Percentiles rank a stretch among this genome's conserved stretches.
These are phyloP conservation scores for Triticum urartu DNA, from an alignment of 176 grass and related monocot genomes.

Conservation along the genomic window DNA sequence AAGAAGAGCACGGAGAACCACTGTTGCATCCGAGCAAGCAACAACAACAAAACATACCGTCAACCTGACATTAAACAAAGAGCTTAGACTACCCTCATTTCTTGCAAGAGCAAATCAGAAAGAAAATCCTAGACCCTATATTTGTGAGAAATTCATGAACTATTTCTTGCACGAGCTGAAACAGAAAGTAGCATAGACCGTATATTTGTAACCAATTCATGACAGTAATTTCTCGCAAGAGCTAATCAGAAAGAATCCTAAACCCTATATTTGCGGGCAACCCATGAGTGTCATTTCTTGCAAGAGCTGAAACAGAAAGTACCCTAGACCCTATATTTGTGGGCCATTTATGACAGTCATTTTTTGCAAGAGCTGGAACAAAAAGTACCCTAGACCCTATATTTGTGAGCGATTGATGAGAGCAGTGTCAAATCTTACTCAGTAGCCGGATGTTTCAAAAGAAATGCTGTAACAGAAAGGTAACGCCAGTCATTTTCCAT, in stretches of 20 bases:
- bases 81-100: slow-evolving; percentile 3
- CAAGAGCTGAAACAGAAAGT: too few species aligned
- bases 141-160: too few species aligned
- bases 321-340: too few species aligned
- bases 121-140: background rate
- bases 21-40: slow-evolving; percentile 92
- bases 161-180: background rate
- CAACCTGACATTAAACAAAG: slow-evolving; percentile 45
- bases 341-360: background rate
- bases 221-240: too few species aligned
- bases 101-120: slow-evolving; percentile 1
- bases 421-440: slow-evolving; percentile 48
- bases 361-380: background rate
- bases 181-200: background rate
- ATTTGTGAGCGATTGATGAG: background rate
- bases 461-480: slow-evolving; percentile 92
- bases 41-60: slow-evolving; percentile 79
- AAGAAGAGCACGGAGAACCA: slow-evolving; percentile 73
- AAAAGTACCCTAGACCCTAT: slow-evolving; percentile 1
- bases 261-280: too few species aligned
- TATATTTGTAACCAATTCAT: too few species aligned
- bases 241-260: too few species aligned
- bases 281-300: too few species aligned
- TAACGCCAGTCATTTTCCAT: slow-evolving; percentile 98
- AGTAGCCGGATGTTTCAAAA: slow-evolving; percentile 58